Base-by-base conservation (phyloP, 352 stramenopile species). In the Phytopythium oedochilum region DNA sequence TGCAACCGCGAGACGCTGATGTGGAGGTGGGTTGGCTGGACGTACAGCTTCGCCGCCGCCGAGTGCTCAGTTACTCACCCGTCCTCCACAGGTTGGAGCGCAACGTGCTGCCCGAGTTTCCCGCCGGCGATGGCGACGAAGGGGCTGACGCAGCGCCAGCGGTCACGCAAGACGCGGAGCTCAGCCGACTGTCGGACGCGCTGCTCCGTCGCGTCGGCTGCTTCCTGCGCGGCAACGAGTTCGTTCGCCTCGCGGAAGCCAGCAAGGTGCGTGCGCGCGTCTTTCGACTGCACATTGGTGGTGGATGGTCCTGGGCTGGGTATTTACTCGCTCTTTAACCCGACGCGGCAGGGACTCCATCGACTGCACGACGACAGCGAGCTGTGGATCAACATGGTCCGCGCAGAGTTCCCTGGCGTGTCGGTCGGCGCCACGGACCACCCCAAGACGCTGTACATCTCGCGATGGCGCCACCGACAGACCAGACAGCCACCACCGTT, bases 1-100 rank as follows among this genome's bases (percentile, higher is more conserved):
- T 78, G 70, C 47, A 75, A 70, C 28, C 31, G 70, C 42, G 70
- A 83, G 42, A 69, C 68, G 26, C 59, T 83, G 31, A 45, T 57
- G 9, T 83, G 73, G 73, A 71, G 73, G 70, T 75, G 9, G n/a
- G 39, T 38, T 5, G 23, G 12, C 22, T 17, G 1, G 36, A 39
- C n/a, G 7, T 14, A 25, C 29, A 32, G n/a, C n/a, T n/a, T 42
- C 53, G 43, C 23, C 12, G 15, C 8, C 15, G 48, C 34, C 38
- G 39, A 23, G n/a, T 39, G 11, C 15, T 42, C n/a, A n/a, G n/a
- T n/a, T n/a, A n/a, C n/a, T n/a, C n/a, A n/a, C n/a, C 35, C 46
- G 31, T 53, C 20, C 8, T 14, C 29, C 7, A 26, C 23, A 79
- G 70, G 43, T 58, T 83, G 35, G 59, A 77, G 57, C 73, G 71